phyloP scores from a whole-genome alignment of 371 early-diverging fungal genomes.

The Mucor mucedo region DNA sequence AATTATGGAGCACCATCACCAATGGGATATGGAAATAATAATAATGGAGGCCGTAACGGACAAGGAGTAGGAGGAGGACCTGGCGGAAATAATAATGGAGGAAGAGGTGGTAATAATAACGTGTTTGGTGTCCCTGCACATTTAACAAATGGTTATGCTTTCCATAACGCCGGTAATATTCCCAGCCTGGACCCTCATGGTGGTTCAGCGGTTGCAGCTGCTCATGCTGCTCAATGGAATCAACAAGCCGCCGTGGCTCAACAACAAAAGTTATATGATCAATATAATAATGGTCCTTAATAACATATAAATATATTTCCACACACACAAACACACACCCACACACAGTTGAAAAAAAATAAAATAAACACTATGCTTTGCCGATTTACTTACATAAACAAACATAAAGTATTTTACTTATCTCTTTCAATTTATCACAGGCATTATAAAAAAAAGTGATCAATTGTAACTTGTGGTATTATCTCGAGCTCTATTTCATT shows the following conservation, averaged over 20 bases:
- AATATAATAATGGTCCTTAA: conserved; percentile 24
- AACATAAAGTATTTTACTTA: too few relatives aligned
- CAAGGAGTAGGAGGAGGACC: conserved; percentile 1
- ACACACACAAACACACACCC: too few relatives aligned
- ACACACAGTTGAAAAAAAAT: neutral
- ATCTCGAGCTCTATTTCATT: too few relatives aligned
- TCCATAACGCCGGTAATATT: conserved; percentile 20
- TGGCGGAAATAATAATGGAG: conserved; percentile 11
- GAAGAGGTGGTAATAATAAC: conserved; percentile 16
- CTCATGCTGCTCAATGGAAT: conserved; percentile 31
- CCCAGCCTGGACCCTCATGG: conserved; percentile 28
- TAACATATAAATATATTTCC: conserved; percentile 17
- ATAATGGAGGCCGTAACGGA: conserved; percentile 1
- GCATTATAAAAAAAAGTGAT: too few relatives aligned
- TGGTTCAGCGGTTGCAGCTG: conserved; percentile 20
- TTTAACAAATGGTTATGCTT: conserved; percentile 29
- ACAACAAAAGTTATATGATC: conserved; percentile 28
- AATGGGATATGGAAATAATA: conserved; percentile 9
- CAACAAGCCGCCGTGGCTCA: conserved; percentile 30
- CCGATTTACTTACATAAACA: too few relatives aligned
- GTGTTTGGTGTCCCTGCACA: conserved; percentile 26
- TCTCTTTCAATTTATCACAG: too few relatives aligned
- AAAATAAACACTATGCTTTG: neutral
- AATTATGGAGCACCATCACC: conserved; percentile 16
- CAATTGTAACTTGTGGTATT: too few relatives aligned